Conservation (phyloP, 495 filamentous ascomycete species). For the Chaetomium tenue region DNA sequence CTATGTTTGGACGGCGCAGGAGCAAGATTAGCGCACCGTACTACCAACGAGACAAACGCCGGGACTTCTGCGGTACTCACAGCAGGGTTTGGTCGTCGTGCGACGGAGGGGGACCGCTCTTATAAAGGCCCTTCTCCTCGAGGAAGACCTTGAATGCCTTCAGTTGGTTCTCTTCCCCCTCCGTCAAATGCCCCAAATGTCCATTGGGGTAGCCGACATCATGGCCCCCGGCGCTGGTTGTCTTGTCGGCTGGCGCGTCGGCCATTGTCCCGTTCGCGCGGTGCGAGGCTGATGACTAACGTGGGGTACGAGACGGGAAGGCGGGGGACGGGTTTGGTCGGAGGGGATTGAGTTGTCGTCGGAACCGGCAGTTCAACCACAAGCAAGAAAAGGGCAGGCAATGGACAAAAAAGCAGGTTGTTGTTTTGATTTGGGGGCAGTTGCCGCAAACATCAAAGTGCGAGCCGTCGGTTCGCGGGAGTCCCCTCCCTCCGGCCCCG, state of each 20-base stretch:
- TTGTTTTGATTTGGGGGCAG: not conserved
- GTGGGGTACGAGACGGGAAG: not conserved
- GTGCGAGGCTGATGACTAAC: not conserved
- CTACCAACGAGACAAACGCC: not conserved
- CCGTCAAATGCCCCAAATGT: slow-evolving; percentile 70
- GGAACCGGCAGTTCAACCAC: not conserved
- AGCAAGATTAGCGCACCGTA: slow-evolving; percentile 1
- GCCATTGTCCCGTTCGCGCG: slow-evolving; percentile 11
- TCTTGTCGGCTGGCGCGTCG: slow-evolving; percentile 22
- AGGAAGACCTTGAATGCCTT: slow-evolving; percentile 65
- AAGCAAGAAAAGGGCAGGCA: too few species aligned
- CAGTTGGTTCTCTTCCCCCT: slow-evolving; percentile 64
- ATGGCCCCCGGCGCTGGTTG: slow-evolving; percentile 32
- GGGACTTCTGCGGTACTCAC: slow-evolving; percentile 46
- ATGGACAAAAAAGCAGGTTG: not conserved
- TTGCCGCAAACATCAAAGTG: not conserved
- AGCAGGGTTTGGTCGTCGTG: slow-evolving; percentile 81
- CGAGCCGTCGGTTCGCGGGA: not conserved
- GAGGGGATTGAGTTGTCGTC: not conserved
- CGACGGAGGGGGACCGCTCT: slow-evolving; percentile 53
- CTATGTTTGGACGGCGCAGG: slow-evolving; percentile 40
- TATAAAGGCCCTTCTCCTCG: slow-evolving; percentile 64
- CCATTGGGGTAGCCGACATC: slow-evolving; percentile 59
- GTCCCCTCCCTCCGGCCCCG: slow-evolving; percentile 1
- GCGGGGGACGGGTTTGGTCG: not conserved